These are phyloP conservation scores for Neoscytalidium dimidiatum DNA, from an alignment of 2,329 filamentous ascomycete genomes.

Conservation along the genomic window DNA sequence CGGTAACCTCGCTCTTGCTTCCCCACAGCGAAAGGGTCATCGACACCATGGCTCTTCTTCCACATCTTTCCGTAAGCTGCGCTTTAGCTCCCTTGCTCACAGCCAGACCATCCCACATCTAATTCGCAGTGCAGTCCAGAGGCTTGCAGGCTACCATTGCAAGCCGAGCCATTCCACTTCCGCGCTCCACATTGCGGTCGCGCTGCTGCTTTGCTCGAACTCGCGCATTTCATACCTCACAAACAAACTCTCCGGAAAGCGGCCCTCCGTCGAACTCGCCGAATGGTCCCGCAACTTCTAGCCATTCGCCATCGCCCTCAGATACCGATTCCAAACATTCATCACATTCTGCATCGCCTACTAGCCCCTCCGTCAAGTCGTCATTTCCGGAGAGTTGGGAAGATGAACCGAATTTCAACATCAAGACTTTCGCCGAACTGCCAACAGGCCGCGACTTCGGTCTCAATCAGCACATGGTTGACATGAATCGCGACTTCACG, in stretches of 20 bases:
- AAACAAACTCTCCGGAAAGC: not conserved
- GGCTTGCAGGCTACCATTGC: slow-evolving; percentile 34
- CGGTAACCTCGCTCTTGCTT: slow-evolving; percentile 5
- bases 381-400: slow-evolving; percentile 67
- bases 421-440: slow-evolving; percentile 73
- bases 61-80: slow-evolving; percentile 20
- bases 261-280: slow-evolving; percentile 20
- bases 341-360: not conserved
- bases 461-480: slow-evolving; percentile 89
- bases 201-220: not conserved
- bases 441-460: slow-evolving; percentile 77
- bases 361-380: slow-evolving; percentile 14
- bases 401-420: slow-evolving; percentile 69
- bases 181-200: not conserved
- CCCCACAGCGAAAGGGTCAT: not conserved
- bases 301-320: slow-evolving; percentile 19
- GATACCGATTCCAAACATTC: not conserved
- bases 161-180: slow-evolving; percentile 20
- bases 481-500: slow-evolving; percentile 92
- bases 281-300: slow-evolving; percentile 26
- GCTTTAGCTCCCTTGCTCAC: not conserved
- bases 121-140: slow-evolving; percentile 21
- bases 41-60: slow-evolving; percentile 21
- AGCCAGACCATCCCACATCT: slow-evolving; percentile 14
- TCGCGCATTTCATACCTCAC: slow-evolving; percentile 8